phyloP scores from a whole-genome alignment of 495 filamentous ascomycete species.

The Penicillium daleae region DNA sequence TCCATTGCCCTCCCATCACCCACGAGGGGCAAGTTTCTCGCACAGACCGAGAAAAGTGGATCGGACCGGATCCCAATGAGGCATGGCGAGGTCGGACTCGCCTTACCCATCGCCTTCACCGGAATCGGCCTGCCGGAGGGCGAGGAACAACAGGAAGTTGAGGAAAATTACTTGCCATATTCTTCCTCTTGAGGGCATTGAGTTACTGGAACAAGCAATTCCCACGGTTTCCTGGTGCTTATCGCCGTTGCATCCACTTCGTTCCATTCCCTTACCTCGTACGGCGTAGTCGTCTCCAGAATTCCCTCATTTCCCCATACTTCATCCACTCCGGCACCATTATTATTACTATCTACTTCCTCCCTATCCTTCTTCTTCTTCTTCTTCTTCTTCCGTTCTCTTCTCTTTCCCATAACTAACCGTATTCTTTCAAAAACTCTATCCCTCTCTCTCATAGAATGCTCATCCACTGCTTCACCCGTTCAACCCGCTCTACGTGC shows the following conservation, averaged over 20 bases:
- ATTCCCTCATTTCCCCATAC: slow-evolving; percentile 8
- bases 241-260: slow-evolving; percentile 19
- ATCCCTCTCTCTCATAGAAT: slow-evolving; percentile 19
- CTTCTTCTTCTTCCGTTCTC: slow-evolving; percentile 4
- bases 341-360: not conserved
- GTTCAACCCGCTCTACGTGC: slow-evolving; percentile 31
- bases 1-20: not conserved
- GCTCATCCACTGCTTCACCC: slow-evolving; percentile 18
- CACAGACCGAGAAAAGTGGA: slow-evolving; percentile 23
- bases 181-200: too few species aligned
- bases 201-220: slow-evolving; percentile 7
- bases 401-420: not conserved
- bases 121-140: slow-evolving; percentile 6
- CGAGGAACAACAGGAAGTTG: too few species aligned
- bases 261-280: slow-evolving; percentile 3
- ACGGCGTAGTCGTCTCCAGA: slow-evolving; percentile 1
- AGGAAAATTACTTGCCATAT: not conserved
- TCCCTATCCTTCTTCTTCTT: slow-evolving; percentile 3
- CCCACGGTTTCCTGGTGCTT: slow-evolving; percentile 33
- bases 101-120: slow-evolving; percentile 15
- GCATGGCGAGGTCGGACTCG: not conserved
- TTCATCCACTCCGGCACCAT: not conserved
- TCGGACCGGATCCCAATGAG: not conserved
- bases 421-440: not conserved
- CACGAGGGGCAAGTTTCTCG: not conserved